A percentile compares a stretch with the other conserved stretches of the same genome.
Conservation (phyloP, 129 eudicot species). For the Dittrichia graveolens region DNA sequence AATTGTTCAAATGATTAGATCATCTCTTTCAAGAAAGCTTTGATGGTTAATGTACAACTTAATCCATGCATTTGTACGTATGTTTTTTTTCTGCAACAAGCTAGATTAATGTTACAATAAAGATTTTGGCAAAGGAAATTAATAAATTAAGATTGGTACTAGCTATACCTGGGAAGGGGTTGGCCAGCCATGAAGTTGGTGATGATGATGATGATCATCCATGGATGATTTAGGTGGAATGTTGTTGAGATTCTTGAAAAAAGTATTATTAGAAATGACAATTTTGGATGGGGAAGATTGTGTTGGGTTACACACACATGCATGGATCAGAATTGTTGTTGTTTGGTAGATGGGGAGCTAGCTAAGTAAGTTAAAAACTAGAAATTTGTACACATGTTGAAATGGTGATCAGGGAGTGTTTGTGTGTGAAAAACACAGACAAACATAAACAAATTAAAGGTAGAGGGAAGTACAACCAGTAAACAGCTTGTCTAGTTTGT, state of each 20-base stretch:
- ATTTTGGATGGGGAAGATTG: constrained; percentile 65
- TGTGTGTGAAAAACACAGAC: constrained; percentile 30
- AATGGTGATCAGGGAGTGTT: constrained; percentile 20
- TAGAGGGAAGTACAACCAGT: constrained; percentile 32
- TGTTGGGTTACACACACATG: constrained; percentile 72
- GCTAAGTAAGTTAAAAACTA: constrained; percentile 22
- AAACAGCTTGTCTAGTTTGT: constrained; percentile 29
- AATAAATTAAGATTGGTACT: too few relatives aligned
- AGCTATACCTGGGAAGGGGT: constrained; percentile 67
- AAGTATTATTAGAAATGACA: constrained; percentile 56
- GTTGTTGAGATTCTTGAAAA: constrained; percentile 49
- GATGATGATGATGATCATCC: constrained; percentile 40
- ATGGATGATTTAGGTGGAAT: constrained; percentile 46
- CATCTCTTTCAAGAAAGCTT: neutral
- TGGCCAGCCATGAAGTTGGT: constrained; percentile 83
- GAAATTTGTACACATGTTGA: constrained; percentile 23
- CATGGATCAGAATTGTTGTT: constrained; percentile 41
- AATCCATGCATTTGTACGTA: constrained; percentile 11
- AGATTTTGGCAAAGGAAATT: too few relatives aligned
- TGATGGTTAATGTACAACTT: neutral
- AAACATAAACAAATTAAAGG: constrained; percentile 18
- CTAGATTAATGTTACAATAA: too few relatives aligned
- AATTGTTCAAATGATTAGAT: too few relatives aligned
- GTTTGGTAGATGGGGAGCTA: constrained; percentile 40
- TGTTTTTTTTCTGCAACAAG: too few relatives aligned